Evolutionary conservation across 208 protist species (phyloP).

Genomic region (Herpetomonas tarakana): DNA sequence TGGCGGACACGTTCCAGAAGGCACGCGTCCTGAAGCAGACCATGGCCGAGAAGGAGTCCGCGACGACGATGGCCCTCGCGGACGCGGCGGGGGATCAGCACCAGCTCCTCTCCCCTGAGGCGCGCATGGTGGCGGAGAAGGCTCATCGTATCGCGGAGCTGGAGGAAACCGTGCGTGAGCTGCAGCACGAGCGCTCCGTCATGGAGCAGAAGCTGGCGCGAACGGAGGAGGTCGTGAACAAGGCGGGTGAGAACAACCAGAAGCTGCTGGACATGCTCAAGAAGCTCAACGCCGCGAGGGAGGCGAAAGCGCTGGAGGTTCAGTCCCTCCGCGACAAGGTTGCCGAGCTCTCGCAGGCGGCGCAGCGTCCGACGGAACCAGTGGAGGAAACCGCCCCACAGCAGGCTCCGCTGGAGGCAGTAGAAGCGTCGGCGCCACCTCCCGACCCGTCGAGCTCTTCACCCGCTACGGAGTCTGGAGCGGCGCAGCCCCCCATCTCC

Average conservation of each 20-base stretch:
- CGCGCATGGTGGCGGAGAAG: not conserved
- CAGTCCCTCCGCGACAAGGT: conserved; percentile 14
- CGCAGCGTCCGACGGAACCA: conserved; percentile 41
- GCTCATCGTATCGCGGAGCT: not conserved
- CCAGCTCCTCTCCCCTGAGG: conserved; percentile 7
- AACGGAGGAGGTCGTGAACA: not conserved
- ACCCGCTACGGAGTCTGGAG: too few relatives aligned
- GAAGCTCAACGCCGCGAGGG: conserved; percentile 15
- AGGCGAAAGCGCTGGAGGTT: conserved; percentile 18
- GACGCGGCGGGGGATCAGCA: not conserved
- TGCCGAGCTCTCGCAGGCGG: conserved; percentile 17
- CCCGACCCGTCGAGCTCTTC: too few relatives aligned
- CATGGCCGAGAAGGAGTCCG: not conserved
- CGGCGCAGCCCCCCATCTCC: too few relatives aligned
- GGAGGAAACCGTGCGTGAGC: conserved; percentile 3
- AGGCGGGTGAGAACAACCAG: not conserved
- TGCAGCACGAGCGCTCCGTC: not conserved
- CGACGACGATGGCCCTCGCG: not conserved
- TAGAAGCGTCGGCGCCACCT: too few relatives aligned
- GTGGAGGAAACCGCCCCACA: too few relatives aligned
- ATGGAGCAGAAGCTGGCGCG: not conserved
- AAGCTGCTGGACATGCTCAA: conserved; percentile 20
- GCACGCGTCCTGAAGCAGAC: conserved; percentile 6
- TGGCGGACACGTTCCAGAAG: conserved; percentile 24
- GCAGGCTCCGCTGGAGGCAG: too few relatives aligned